Evolutionary conservation across 2,329 filamentous ascomycete genomes (phyloP).

Genomic region (Curvularia spicifera): DNA sequence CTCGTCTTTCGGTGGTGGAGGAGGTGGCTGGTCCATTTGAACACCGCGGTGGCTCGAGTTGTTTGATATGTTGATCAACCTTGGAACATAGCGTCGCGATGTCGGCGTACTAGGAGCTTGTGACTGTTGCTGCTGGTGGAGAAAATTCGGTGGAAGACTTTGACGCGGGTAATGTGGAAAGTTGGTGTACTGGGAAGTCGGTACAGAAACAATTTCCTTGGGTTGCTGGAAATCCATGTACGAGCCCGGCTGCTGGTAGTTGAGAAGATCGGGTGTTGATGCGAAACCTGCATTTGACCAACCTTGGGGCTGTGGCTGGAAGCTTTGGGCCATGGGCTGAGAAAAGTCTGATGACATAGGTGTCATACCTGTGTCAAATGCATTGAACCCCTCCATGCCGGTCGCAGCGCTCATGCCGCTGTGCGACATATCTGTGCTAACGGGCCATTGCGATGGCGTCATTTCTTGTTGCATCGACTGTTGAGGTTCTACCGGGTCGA

Average conservation of each 20-base stretch:
- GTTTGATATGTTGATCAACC: slow-evolving; percentile 44
- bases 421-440: slow-evolving; percentile 43
- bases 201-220: slow-evolving; percentile 43
- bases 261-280: slow-evolving; percentile 44
- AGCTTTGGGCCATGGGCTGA: slow-evolving; percentile 42
- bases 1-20: slow-evolving; percentile 47
- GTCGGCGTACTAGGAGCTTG: slow-evolving; percentile 19
- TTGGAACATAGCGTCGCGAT: slow-evolving; percentile 43
- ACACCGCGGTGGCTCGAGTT: slow-evolving; percentile 35
- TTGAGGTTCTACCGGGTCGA: slow-evolving; percentile 43
- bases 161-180: slow-evolving; percentile 45
- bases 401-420: slow-evolving; percentile 35
- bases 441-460: slow-evolving; percentile 44
- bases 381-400: slow-evolving; percentile 39
- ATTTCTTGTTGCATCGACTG: slow-evolving; percentile 40
- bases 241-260: slow-evolving; percentile 39
- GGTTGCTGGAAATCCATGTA: slow-evolving; percentile 43
- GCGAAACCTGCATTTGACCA: slow-evolving; percentile 48
- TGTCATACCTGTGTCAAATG: slow-evolving; percentile 40
- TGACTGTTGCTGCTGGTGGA: slow-evolving; percentile 24
- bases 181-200: slow-evolving; percentile 44
- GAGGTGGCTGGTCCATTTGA: slow-evolving; percentile 42
- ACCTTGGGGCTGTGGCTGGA: slow-evolving; percentile 36
- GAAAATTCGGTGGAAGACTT: slow-evolving; percentile 46
- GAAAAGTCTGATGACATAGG: slow-evolving; percentile 42